These are phyloP conservation scores for Geranomyces variabilis DNA, from an alignment of 192 early-diverging fungal genomes.

Conservation along the genomic window DNA sequence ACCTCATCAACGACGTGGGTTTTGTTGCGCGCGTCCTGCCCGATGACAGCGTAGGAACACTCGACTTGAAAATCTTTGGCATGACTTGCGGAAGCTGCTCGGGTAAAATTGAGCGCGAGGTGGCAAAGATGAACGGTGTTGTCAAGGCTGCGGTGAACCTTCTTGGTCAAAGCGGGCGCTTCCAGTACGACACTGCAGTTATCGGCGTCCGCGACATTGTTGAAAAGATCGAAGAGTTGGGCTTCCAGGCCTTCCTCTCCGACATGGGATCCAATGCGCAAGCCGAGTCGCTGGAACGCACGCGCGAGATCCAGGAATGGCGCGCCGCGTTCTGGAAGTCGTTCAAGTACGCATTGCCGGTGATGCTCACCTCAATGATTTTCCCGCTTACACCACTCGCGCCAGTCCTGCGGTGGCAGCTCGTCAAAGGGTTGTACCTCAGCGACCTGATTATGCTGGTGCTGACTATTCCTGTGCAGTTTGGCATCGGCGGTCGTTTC, in stretches of 20 bases:
- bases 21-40: constrained; percentile 69
- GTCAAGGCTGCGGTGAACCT: constrained; percentile 72
- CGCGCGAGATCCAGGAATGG: constrained; percentile 86
- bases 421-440: constrained; percentile 68
- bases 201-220: constrained; percentile 81
- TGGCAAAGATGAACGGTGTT: constrained; percentile 62
- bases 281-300: constrained; percentile 83
- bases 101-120: constrained; percentile 73
- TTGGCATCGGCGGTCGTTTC: constrained; percentile 82
- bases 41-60: constrained; percentile 50
- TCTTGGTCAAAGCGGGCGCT: constrained; percentile 70
- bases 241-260: constrained; percentile 75
- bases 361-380: constrained; percentile 79
- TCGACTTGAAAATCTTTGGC: constrained; percentile 87
- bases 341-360: constrained; percentile 77
- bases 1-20: constrained; percentile 71
- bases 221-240: constrained; percentile 75
- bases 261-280: constrained; percentile 73
- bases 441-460: constrained; percentile 69
- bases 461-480: constrained; percentile 92
- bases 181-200: constrained; percentile 68
- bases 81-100: constrained; percentile 89
- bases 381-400: constrained; percentile 53
- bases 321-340: constrained; percentile 65
- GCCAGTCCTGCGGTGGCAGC: constrained; percentile 30